Evolutionary conservation across 495 filamentous ascomycete genomes (phyloP).

Genomic region (Evernia prunastri): DNA sequence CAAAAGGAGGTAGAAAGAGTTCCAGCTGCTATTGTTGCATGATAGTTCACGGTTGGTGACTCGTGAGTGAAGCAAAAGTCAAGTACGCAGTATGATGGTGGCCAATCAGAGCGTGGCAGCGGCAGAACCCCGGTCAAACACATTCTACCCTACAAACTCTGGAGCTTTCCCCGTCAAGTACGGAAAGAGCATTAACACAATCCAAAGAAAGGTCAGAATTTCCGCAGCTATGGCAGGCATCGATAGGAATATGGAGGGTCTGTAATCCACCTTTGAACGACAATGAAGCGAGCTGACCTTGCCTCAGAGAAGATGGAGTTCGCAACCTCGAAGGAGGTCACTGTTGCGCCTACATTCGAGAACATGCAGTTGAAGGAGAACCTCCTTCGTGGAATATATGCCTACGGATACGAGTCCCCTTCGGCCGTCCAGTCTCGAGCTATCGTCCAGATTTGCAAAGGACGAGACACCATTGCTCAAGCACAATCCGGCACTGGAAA

Average conservation of each 20-base stretch:
- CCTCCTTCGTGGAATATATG: conserved; percentile 94
- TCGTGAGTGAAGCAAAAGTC: not conserved
- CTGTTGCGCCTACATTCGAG: conserved; percentile 68
- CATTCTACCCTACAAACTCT: not conserved
- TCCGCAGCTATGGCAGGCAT: conserved; percentile 71
- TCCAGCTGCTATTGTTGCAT: not conserved
- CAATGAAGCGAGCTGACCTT: conserved; percentile 24
- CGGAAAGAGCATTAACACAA: not conserved
- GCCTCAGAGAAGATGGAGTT: conserved; percentile 89
- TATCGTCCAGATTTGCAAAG: conserved; percentile 98
- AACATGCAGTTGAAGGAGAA: conserved; percentile 90
- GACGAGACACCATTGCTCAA: conserved; percentile 95
- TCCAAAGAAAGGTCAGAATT: not conserved
- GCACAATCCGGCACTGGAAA: conserved; percentile 99
- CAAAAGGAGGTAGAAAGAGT: no score
- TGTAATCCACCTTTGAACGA: conserved; percentile 15
- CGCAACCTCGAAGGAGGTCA: conserved; percentile 94
- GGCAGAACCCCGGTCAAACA: conserved; percentile 4
- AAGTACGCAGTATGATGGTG: not conserved
- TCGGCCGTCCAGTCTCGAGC: conserved; percentile 96
- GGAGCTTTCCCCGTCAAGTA: not conserved
- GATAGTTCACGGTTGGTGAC: no score
- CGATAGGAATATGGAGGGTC: conserved; percentile 81
- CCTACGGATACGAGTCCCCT: conserved; percentile 95
- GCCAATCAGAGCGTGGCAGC: conserved; percentile 16